Conservation (phyloP, 768 basidiomycete species). For the Leucosporidium creatinivorum region DNA sequence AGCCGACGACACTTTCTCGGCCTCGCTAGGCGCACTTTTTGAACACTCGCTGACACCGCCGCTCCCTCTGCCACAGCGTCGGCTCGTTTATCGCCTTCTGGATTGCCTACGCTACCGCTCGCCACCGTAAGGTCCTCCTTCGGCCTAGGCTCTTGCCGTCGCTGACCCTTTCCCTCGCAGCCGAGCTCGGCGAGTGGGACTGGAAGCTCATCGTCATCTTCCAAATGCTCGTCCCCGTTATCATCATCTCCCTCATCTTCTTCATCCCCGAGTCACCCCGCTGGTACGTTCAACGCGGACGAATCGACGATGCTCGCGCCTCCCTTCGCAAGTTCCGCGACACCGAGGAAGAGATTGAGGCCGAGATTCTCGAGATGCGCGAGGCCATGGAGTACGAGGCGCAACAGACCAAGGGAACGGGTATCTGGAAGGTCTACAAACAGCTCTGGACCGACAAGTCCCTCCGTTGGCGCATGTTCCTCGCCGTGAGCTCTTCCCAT, state of each 20-base stretch:
- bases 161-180: neutral
- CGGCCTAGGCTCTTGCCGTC: too few relatives aligned
- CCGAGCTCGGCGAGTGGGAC: neutral
- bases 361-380: neutral
- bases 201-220: neutral
- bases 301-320: constrained; percentile 39
- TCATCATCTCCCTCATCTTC: constrained; percentile 38
- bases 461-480: neutral
- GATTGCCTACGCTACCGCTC: neutral
- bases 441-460: neutral
- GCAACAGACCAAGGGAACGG: neutral
- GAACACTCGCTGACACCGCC: too few relatives aligned
- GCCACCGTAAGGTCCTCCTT: neutral
- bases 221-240: constrained; percentile 40
- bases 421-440: neutral
- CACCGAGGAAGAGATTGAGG: constrained; percentile 35
- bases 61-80: neutral
- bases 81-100: neutral
- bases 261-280: constrained; percentile 39
- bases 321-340: constrained; percentile 31
- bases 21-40: too few relatives aligned
- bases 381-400: neutral
- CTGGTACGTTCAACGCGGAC: constrained; percentile 41
- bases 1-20: too few relatives aligned
- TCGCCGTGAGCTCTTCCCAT: neutral